phyloP scores from a whole-genome alignment of 1,139 yeast species.

The Torulaspora pretoriensis region DNA sequence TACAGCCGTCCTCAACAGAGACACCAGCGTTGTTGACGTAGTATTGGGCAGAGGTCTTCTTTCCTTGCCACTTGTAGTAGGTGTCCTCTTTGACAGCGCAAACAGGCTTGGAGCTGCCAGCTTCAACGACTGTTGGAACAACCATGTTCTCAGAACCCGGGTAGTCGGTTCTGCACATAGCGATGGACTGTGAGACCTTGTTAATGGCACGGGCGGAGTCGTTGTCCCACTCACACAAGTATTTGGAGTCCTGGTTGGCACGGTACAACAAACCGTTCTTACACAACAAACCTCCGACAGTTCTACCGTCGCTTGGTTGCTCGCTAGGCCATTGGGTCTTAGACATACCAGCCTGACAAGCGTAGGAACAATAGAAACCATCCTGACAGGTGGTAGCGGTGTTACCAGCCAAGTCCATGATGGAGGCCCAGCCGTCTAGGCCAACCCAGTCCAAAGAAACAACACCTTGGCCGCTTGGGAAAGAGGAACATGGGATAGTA shows the following conservation, averaged over 20 bases:
- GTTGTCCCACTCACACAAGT: constrained; percentile 83
- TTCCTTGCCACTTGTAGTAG: constrained; percentile 81
- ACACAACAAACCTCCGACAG: constrained; percentile 87
- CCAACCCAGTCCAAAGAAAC: constrained; percentile 75
- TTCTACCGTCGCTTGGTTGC: constrained; percentile 83
- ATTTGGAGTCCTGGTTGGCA: constrained; percentile 56
- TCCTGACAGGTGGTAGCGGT: constrained; percentile 67
- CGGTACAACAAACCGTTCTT: constrained; percentile 74
- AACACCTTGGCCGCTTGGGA: constrained; percentile 93
- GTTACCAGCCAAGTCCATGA: constrained; percentile 60
- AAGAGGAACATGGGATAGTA: constrained; percentile 61
- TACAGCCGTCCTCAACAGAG: constrained; percentile 80
- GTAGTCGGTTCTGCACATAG: constrained; percentile 96
- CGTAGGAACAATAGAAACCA: constrained; percentile 93
- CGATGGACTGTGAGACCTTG: constrained; percentile 60
- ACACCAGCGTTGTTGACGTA: constrained; percentile 97
- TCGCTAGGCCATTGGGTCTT: constrained; percentile 92
- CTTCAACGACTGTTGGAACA: constrained; percentile 76
- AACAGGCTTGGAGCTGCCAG: constrained; percentile 62
- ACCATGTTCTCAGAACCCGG: constrained; percentile 99
- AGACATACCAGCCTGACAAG: constrained; percentile 95
- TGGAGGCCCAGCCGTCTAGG: constrained; percentile 90
- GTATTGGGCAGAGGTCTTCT: constrained; percentile 87
- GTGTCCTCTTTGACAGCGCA: constrained; percentile 72
- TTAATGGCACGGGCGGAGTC: constrained; percentile 65